A percentile compares a stretch with the other conserved stretches of the same genome.
Conservation (phyloP, 1,139 yeast genomes). For the Suhomyces coccinellae region DNA sequence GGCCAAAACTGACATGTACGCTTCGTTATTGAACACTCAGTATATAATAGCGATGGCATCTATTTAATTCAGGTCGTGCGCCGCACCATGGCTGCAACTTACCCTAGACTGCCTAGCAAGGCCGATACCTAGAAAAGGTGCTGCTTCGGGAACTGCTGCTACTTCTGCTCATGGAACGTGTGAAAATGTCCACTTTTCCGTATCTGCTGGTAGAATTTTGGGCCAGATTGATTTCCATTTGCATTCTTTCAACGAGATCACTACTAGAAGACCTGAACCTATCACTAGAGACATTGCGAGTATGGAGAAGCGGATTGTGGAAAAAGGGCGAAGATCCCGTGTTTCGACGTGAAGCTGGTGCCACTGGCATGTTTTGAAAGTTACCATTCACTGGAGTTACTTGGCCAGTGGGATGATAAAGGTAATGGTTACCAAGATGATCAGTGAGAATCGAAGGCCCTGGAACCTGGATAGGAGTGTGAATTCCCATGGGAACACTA, state of each 20-base stretch:
- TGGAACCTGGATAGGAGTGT: too few species aligned
- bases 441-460: too few species aligned
- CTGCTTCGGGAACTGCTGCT: constrained; percentile 18
- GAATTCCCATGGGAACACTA: too few species aligned
- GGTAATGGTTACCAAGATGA: too few species aligned
- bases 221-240: background rate
- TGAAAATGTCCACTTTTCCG: constrained; percentile 30
- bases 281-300: background rate
- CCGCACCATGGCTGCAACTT: constrained; percentile 1
- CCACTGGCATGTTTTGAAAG: background rate
- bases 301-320: background rate
- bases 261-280: background rate
- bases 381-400: background rate
- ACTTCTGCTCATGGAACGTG: constrained; percentile 21
- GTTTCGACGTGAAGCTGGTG: background rate
- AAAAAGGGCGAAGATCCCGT: background rate
- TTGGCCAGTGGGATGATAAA: background rate
- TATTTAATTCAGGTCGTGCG: constrained; percentile 1
- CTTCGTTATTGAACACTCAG: background rate
- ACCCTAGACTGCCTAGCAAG: background rate
- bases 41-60: background rate
- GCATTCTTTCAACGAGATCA: background rate
- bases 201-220: constrained; percentile 25
- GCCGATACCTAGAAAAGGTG: background rate
- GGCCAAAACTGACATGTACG: constrained; percentile 1